Evolutionary conservation across 768 basidiomycete genomes (phyloP).

Genomic region (Lanmaoa rubissima): DNA sequence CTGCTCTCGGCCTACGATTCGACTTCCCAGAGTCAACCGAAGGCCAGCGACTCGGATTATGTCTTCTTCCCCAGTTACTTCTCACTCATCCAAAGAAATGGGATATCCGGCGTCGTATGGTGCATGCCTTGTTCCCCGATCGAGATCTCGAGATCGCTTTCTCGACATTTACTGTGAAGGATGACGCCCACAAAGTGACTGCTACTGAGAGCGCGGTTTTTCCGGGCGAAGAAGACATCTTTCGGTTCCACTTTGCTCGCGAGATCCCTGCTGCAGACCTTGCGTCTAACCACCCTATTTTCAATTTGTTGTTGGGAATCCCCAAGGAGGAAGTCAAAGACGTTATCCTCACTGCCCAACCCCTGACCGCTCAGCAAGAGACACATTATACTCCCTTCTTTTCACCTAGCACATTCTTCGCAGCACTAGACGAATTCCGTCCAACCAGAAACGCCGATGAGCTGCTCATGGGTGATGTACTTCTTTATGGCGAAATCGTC

Average conservation of each 20-base stretch:
- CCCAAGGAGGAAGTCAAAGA: slow-evolving; percentile 46
- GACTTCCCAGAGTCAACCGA: background rate
- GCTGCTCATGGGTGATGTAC: slow-evolving; percentile 70
- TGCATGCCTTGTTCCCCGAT: slow-evolving; percentile 20
- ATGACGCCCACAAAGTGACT: slow-evolving; percentile 37
- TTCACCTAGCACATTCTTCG: slow-evolving; percentile 60
- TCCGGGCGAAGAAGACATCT: slow-evolving; percentile 69
- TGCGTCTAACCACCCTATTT: slow-evolving; percentile 17
- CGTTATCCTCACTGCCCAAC: slow-evolving; percentile 50
- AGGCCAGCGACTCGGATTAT: background rate
- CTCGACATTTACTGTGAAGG: slow-evolving; percentile 48
- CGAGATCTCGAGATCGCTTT: slow-evolving; percentile 35
- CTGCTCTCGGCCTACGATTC: slow-evolving; percentile 28
- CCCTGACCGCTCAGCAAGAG: slow-evolving; percentile 46
- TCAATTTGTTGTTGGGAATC: slow-evolving; percentile 27
- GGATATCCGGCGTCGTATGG: slow-evolving; percentile 14
- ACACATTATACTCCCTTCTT: slow-evolving; percentile 62
- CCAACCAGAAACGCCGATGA: slow-evolving; percentile 16
- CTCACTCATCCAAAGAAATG: slow-evolving; percentile 26
- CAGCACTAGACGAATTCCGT: slow-evolving; percentile 39
- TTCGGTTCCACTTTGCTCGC: slow-evolving; percentile 50
- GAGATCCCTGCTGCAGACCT: slow-evolving; percentile 28
- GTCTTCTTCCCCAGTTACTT: slow-evolving; percentile 30
- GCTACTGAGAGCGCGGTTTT: slow-evolving; percentile 35
- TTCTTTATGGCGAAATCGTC: slow-evolving; percentile 86